Conservation (phyloP, 148 eudicot genomes). For the Rhododendron vialii region DNA sequence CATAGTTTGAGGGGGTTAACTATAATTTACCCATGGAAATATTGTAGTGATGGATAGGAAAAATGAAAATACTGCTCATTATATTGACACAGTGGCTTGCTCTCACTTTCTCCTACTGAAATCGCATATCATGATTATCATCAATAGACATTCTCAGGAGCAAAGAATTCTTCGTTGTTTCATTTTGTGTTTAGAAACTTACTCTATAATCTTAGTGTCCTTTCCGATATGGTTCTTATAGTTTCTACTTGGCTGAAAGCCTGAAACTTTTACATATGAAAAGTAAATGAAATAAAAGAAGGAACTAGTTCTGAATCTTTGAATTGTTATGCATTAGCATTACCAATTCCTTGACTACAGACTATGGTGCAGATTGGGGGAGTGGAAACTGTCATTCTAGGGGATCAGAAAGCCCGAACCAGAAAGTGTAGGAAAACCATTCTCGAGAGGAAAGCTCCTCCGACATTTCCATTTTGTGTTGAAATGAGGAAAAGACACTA, state of each 20-base stretch:
- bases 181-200: background rate
- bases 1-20: too few relatives aligned
- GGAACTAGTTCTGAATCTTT: background rate
- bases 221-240: background rate
- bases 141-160: background rate
- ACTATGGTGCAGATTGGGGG: constrained; percentile 36
- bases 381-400: constrained; percentile 29
- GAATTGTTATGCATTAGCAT: background rate
- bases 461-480: constrained; percentile 46
- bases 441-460: constrained; percentile 38
- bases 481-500: constrained; percentile 48
- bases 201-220: background rate
- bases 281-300: background rate
- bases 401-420: constrained; percentile 41
- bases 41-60: background rate
- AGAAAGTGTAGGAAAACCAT: constrained; percentile 42
- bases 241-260: background rate
- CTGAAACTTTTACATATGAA: background rate
- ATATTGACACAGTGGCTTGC: background rate
- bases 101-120: background rate
- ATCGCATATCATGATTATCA: background rate
- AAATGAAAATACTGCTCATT: background rate
- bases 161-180: background rate
- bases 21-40: too few relatives aligned
- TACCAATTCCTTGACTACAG: background rate